Conservation (phyloP, 257 asterid genomes). For the Scutellaria baicalensis region DNA sequence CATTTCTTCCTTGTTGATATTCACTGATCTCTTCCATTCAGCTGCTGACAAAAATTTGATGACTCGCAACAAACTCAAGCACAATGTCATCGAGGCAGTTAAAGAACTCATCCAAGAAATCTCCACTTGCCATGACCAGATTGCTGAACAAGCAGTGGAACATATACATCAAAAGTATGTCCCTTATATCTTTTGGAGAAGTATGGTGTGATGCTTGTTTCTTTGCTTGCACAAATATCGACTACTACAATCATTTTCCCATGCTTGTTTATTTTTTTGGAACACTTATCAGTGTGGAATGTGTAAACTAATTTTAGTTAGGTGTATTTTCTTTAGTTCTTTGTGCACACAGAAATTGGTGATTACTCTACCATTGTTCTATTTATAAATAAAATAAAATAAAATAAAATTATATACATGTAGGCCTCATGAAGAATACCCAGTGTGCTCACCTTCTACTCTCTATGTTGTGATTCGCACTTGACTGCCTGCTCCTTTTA, state of each 20-base stretch:
- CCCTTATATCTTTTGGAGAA: background rate
- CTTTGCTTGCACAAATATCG: background rate
- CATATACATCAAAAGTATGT: constrained; percentile 96
- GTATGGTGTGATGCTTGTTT: background rate
- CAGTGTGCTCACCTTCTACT: background rate
- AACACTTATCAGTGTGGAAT: too few species aligned
- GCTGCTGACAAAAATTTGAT: constrained; percentile 83
- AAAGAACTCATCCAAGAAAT: constrained; percentile 94
- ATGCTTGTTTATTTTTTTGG: too few species aligned
- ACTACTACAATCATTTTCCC: too few species aligned
- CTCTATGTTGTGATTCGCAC: too few species aligned
- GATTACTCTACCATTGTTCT: background rate
- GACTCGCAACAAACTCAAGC: constrained; percentile 85
- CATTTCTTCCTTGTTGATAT: constrained; percentile 19
- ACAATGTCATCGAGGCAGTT: constrained; percentile 93
- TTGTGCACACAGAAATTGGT: background rate
- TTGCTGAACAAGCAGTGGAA: constrained; percentile 98
- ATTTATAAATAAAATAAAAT: background rate
- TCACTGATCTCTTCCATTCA: constrained; percentile 34
- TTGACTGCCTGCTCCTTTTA: background rate
- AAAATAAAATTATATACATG: background rate
- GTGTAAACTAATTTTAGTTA: background rate
- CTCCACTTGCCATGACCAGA: constrained; percentile 88
- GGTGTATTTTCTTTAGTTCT: background rate
- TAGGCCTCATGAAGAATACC: background rate